Percentiles rank a stretch among this genome's conserved stretches.
Conservation (phyloP, 2,329 filamentous ascomycete genomes). For the Grosmannia clavigera region DNA sequence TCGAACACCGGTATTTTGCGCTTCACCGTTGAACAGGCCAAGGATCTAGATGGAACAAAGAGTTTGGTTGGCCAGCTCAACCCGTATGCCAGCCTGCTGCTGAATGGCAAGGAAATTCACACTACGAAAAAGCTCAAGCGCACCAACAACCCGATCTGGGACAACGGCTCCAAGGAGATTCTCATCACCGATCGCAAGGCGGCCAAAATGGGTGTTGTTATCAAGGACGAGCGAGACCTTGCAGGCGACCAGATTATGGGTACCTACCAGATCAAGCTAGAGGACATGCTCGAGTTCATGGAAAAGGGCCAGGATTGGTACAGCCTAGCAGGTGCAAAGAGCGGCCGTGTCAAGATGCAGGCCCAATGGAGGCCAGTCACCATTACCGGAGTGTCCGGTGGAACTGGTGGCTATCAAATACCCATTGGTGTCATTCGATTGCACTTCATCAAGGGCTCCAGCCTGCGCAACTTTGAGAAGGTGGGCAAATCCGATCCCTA, state of each 20-base stretch:
- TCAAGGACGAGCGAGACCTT: conserved; percentile 92
- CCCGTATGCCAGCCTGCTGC: conserved; percentile 75
- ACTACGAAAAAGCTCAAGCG: conserved; percentile 86
- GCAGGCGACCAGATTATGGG: conserved; percentile 73
- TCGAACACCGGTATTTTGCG: conserved; percentile 87
- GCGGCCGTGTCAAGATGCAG: conserved; percentile 78
- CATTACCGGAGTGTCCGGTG: conserved; percentile 61
- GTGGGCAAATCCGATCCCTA: conserved; percentile 97
- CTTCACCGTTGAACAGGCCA: conserved; percentile 90
- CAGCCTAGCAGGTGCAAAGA: conserved; percentile 67
- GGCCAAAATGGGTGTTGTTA: conserved; percentile 77
- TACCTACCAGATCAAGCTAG: conserved; percentile 88
- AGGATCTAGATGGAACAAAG: conserved; percentile 87
- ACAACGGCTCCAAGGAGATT: conserved; percentile 84
- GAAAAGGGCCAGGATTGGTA: conserved; percentile 95
- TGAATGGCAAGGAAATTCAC: conserved; percentile 88
- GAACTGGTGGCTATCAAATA: conserved; percentile 79
- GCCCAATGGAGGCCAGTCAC: conserved; percentile 94
- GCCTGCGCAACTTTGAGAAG: conserved; percentile 84
- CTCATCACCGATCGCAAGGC: conserved; percentile 87
- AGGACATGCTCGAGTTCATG: conserved; percentile 85
- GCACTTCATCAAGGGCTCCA: conserved; percentile 72
- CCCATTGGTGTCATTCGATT: conserved; percentile 92
- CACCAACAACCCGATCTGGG: conserved; percentile 95
- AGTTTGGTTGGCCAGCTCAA: conserved; percentile 84